Evolutionary conservation across 208 protist genomes (phyloP).

Genomic region (Crithidia expoeki): DNA sequence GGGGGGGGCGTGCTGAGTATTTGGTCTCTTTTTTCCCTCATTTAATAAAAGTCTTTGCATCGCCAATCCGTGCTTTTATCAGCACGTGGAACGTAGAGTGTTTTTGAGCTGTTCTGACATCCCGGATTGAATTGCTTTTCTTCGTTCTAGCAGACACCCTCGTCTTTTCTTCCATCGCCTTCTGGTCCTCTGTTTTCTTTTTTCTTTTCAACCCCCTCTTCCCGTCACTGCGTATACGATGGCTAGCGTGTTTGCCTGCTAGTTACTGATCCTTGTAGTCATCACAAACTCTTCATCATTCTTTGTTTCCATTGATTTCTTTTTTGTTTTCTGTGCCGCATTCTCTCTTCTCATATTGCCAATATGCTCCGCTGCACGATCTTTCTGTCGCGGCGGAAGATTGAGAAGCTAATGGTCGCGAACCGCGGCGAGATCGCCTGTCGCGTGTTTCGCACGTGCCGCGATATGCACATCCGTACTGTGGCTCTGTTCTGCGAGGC

Average conservation of each 20-base stretch:
- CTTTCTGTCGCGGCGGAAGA: slow-evolving; percentile 20
- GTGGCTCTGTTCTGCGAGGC: slow-evolving; percentile 96
- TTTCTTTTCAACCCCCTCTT: not conserved
- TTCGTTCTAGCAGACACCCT: no score
- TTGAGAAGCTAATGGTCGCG: slow-evolving; percentile 96
- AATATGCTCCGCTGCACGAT: slow-evolving; percentile 36
- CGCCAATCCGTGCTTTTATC: no score
- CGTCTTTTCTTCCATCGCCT: not conserved
- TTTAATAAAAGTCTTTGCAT: no score
- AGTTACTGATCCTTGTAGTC: slow-evolving; percentile 18
- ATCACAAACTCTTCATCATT: not conserved
- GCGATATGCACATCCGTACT: slow-evolving; percentile 92
- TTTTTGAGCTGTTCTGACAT: no score
- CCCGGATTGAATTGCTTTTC: no score
- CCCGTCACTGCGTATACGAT: not conserved
- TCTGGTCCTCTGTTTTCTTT: not conserved
- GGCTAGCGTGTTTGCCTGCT: not conserved
- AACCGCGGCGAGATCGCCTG: slow-evolving; percentile 99
- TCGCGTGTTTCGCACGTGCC: slow-evolving; percentile 94
- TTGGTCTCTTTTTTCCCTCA: no score
- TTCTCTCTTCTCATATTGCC: not conserved
- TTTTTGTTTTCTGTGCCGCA: not conserved
- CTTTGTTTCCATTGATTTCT: not conserved
- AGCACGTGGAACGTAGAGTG: no score
- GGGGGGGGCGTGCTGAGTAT: no score